Percentiles rank a stretch among this genome's conserved stretches.
Conservation (phyloP, 2,329 filamentous ascomycete species). For the Fusarium abutilonis region DNA sequence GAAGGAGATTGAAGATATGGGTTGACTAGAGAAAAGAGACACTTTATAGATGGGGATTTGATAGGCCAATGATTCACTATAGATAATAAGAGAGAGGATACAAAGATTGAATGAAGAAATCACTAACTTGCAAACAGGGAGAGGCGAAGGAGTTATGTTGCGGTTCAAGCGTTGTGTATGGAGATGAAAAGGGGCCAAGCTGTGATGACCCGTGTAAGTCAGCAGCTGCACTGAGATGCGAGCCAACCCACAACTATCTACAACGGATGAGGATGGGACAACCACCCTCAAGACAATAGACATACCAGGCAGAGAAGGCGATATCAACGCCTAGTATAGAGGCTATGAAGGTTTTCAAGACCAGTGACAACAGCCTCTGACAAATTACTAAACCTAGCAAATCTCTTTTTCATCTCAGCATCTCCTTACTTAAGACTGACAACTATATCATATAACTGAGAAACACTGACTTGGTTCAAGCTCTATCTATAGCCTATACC, state of each 20-base stretch:
- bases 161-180: slow-evolving; percentile 5
- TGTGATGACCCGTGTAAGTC: slow-evolving; percentile 22
- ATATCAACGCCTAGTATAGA: background rate
- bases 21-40: background rate
- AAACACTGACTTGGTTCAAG: slow-evolving; percentile 26
- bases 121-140: background rate
- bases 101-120: background rate
- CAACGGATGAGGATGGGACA: slow-evolving; percentile 10
- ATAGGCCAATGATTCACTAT: background rate
- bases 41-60: background rate
- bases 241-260: background rate
- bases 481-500: slow-evolving; percentile 30
- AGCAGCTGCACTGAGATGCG: slow-evolving; percentile 5
- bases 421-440: background rate
- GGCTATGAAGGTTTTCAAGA: background rate
- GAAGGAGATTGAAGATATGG: background rate
- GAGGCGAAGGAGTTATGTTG: slow-evolving; percentile 8
- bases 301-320: background rate
- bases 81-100: background rate
- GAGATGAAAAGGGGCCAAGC: slow-evolving; percentile 10
- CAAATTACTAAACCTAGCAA: background rate
- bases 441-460: background rate
- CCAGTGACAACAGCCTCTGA: background rate
- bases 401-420: background rate
- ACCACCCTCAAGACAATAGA: background rate